A percentile compares a stretch with the other conserved stretches of the same genome.
Evolutionary conservation across 495 filamentous ascomycete genomes (phyloP).

Genomic region (Aspergillus taichungensis): DNA sequence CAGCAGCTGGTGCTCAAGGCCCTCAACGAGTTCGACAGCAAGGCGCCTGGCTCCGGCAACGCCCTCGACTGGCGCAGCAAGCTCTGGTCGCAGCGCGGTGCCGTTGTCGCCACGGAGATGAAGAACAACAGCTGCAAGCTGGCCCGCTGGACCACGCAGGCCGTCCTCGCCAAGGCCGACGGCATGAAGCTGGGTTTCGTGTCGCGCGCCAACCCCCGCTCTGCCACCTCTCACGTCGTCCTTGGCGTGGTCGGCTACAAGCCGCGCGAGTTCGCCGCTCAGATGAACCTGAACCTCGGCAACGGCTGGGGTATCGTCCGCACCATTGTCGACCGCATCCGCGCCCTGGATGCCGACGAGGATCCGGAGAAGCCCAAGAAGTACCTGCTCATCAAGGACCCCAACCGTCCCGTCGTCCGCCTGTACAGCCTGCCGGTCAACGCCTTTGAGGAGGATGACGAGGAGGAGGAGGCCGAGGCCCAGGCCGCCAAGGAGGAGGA

Average conservation of each 20-base stretch:
- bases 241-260: conserved; percentile 96
- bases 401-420: conserved; percentile 87
- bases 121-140: conserved; percentile 99
- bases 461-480: conserved; percentile 38
- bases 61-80: conserved; percentile 95
- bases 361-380: conserved; percentile 56
- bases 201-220: conserved; percentile 84
- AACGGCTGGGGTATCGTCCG: conserved; percentile 99
- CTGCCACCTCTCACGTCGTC: conserved; percentile 81
- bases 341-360: conserved; percentile 54
- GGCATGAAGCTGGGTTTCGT: conserved; percentile 99
- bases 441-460: conserved; percentile 77
- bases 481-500: conserved; percentile 25
- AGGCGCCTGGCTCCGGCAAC: conserved; percentile 87
- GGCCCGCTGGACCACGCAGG: conserved; percentile 92
- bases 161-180: conserved; percentile 90
- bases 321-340: conserved; percentile 85
- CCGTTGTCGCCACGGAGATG: conserved; percentile 97
- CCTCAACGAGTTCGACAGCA: conserved; percentile 96
- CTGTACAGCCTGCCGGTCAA: conserved; percentile 83
- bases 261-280: conserved; percentile 87
- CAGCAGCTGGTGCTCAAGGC: conserved; percentile 89
- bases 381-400: conserved; percentile 73
- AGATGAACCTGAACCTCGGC: conserved; percentile 94
- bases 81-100: conserved; percentile 84